Conservation (phyloP, 495 filamentous ascomycete genomes). For the Aspergillus leporis region DNA sequence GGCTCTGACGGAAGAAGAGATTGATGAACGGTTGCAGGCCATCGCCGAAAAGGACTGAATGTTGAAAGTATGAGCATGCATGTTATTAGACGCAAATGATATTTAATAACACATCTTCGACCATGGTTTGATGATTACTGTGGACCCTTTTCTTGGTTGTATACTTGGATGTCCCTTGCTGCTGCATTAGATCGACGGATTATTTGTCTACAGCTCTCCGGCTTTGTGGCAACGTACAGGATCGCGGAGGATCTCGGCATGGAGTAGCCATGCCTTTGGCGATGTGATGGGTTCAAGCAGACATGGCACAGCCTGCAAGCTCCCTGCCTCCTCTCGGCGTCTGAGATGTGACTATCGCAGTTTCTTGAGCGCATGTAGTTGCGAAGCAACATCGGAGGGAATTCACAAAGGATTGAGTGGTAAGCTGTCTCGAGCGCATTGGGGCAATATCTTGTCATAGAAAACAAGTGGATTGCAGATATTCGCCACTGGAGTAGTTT, state of each 20-base stretch:
- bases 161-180: slow-evolving; percentile 11
- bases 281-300: slow-evolving; percentile 17
- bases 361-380: not conserved
- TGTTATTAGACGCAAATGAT: slow-evolving; percentile 25
- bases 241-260: slow-evolving; percentile 5
- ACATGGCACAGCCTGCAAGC: slow-evolving; percentile 6
- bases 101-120: slow-evolving; percentile 17
- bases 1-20: slow-evolving; percentile 93
- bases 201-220: slow-evolving; percentile 5
- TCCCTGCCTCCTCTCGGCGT: not conserved
- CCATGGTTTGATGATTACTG: not conserved
- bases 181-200: slow-evolving; percentile 1
- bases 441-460: not conserved
- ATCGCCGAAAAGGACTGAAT: slow-evolving; percentile 96
- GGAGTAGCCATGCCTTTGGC: slow-evolving; percentile 4
- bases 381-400: not conserved
- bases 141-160: not conserved
- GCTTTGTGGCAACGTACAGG: slow-evolving; percentile 18
- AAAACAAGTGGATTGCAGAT: not conserved
- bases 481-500: not conserved
- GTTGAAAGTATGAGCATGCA: slow-evolving; percentile 11
- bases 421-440: not conserved
- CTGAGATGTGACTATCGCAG: not conserved
- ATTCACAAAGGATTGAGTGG: not conserved
- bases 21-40: slow-evolving; percentile 94